Evolutionary conservation across 306 rosid genomes (phyloP).

Genomic region (Astragalus glycyphyllos): DNA sequence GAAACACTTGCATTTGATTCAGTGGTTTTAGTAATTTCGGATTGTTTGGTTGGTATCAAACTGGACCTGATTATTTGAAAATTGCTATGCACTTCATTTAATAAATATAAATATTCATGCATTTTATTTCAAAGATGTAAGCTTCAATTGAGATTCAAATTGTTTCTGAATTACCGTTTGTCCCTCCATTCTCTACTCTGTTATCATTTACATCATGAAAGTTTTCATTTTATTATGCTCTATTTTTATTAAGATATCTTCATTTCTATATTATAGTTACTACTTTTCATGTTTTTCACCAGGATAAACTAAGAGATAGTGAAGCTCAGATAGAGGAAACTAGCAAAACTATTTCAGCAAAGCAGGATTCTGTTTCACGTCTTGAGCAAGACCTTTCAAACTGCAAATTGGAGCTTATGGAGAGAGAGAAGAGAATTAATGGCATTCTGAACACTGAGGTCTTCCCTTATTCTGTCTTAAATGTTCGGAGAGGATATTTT

Average conservation of each 20-base stretch:
- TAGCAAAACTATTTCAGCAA: conserved; percentile 59
- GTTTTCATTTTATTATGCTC: not conserved
- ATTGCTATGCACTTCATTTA: not conserved
- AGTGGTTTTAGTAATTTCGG: not conserved
- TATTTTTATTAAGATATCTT: conserved; percentile 18
- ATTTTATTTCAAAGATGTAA: not conserved
- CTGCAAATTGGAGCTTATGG: conserved; percentile 64
- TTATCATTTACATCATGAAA: not conserved
- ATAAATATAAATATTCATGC: not conserved
- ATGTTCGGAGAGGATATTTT: not conserved
- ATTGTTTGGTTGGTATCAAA: not conserved
- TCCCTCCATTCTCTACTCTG: not conserved
- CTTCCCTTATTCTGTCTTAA: conserved; percentile 12
- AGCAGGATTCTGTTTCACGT: conserved; percentile 56
- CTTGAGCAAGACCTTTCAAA: conserved; percentile 75
- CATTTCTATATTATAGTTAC: not conserved
- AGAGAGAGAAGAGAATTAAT: conserved; percentile 71
- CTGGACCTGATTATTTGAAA: conserved; percentile 1
- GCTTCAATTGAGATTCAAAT: conserved; percentile 11
- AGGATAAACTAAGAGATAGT: conserved; percentile 76
- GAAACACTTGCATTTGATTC: not conserved
- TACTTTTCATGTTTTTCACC: conserved; percentile 29
- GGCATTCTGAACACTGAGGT: conserved; percentile 72
- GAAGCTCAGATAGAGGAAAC: conserved; percentile 68
- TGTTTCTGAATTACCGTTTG: not conserved